These are phyloP conservation scores for Chondrostereum purpureum DNA, from an alignment of 1,284 basidiomycete species.

Conservation along the genomic window DNA sequence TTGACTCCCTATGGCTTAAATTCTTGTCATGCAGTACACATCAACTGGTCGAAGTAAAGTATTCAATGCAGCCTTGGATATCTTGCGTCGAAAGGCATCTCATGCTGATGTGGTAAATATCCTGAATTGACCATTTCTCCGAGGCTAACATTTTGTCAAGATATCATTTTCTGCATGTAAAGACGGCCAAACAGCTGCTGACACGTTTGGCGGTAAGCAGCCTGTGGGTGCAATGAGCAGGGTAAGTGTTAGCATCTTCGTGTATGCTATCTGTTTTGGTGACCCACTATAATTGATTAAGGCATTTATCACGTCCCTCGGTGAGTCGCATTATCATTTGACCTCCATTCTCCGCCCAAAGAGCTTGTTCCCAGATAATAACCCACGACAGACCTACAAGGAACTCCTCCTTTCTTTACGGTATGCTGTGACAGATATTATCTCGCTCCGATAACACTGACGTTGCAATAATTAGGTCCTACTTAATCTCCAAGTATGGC, in stretches of 20 bases:
- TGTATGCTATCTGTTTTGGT: background rate
- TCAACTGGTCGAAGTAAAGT: slow-evolving; percentile 94
- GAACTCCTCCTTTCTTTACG: slow-evolving; percentile 71
- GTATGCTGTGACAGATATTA: too few relatives aligned
- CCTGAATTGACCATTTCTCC: slow-evolving; percentile 3
- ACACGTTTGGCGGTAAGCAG: slow-evolving; percentile 74
- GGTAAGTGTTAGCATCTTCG: slow-evolving; percentile 30
- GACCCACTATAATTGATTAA: slow-evolving; percentile 19
- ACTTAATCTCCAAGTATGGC: slow-evolving; percentile 62
- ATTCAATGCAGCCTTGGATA: slow-evolving; percentile 75
- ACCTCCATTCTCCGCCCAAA: slow-evolving; percentile 6
- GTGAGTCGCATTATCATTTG: slow-evolving; percentile 29
- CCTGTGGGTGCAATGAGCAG: slow-evolving; percentile 88
- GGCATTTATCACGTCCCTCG: slow-evolving; percentile 71
- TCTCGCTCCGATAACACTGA: too few relatives aligned
- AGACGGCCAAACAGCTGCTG: slow-evolving; percentile 90
- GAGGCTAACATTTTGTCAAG: slow-evolving; percentile 17
- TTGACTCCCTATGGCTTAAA: too few relatives aligned
- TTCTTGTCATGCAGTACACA: slow-evolving; percentile 59
- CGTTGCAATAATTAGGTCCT: slow-evolving; percentile 28
- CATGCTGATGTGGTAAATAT: slow-evolving; percentile 59
- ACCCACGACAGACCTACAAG: slow-evolving; percentile 75
- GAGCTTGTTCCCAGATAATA: slow-evolving; percentile 34
- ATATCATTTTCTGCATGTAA: slow-evolving; percentile 89
- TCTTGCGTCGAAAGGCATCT: slow-evolving; percentile 75